A percentile compares a stretch with the other conserved stretches of the same genome.
phyloP scores from a whole-genome alignment of 2,329 filamentous ascomycete species.

The Hirsutella rhossiliensis region DNA sequence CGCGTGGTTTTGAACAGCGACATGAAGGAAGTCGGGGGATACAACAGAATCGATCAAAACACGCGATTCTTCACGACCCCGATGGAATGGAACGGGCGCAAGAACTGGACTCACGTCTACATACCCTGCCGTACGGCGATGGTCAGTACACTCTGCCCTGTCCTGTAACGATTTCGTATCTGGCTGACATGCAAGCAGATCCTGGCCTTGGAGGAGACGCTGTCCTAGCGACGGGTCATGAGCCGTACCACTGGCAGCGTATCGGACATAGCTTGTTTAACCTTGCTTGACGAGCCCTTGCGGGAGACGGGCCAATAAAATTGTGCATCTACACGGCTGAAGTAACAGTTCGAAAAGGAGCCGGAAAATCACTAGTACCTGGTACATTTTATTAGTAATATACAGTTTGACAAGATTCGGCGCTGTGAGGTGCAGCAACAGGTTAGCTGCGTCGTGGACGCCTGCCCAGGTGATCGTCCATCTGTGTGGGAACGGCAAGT shows the following conservation, averaged over 20 bases:
- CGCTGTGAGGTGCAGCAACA: no score
- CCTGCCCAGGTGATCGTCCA: no score
- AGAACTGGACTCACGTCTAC: constrained; percentile 89
- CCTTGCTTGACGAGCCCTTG: not conserved
- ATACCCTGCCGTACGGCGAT: constrained; percentile 73
- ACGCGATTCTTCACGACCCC: constrained; percentile 88
- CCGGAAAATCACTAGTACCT: not conserved
- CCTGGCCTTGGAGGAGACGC: constrained; percentile 31
- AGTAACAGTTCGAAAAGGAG: not conserved
- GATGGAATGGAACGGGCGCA: constrained; percentile 78
- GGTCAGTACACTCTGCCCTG: constrained; percentile 38
- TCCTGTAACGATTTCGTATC: not conserved
- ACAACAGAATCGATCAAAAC: constrained; percentile 62
- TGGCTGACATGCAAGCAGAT: constrained; percentile 25
- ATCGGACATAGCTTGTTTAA: not conserved
- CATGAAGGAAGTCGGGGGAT: constrained; percentile 63
- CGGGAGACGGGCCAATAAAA: not conserved
- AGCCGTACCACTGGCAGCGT: no score
- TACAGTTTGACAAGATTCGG: no score
- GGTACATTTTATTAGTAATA: not conserved
- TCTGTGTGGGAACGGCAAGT: no score
- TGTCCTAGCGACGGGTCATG: not conserved
- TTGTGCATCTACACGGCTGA: not conserved
- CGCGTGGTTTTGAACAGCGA: constrained; percentile 77
- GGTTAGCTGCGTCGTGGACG: no score